phyloP scores from a whole-genome alignment of 78 protist genomes.

The Dictyostelium purpureum region DNA sequence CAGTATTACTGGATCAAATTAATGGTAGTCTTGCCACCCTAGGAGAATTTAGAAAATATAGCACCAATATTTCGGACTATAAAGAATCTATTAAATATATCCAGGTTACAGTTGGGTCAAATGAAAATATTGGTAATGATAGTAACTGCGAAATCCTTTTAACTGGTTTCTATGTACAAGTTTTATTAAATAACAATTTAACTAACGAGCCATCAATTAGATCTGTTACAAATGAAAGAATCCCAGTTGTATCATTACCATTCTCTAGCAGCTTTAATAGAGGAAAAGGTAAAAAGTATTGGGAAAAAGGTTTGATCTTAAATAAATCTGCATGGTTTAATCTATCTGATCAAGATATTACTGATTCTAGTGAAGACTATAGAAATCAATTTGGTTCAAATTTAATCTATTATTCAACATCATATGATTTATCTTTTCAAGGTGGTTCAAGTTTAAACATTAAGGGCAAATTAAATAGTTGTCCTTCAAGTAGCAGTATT shows the following conservation, averaged over 20 bases:
- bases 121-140: too few relatives aligned
- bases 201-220: background rate
- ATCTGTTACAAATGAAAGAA: background rate
- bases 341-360: background rate
- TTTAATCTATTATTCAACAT: background rate
- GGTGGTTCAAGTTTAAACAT: slow-evolving; percentile 13
- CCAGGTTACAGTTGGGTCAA: too few relatives aligned
- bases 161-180: too few relatives aligned
- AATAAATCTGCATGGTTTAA: background rate
- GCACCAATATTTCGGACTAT: too few relatives aligned
- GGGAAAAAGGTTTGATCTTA: background rate
- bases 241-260: background rate
- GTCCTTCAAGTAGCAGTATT: background rate
- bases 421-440: background rate
- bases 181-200: background rate
- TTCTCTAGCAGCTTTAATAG: background rate
- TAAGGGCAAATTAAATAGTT: background rate
- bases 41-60: too few relatives aligned
- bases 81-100: too few relatives aligned
- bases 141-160: too few relatives aligned
- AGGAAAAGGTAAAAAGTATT: slow-evolving; percentile 23
- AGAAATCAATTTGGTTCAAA: background rate
- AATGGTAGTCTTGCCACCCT: too few relatives aligned
- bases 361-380: background rate
- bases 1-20: too few relatives aligned